Conservation (phyloP, 495 filamentous ascomycete species). For the Tuber brumale region DNA sequence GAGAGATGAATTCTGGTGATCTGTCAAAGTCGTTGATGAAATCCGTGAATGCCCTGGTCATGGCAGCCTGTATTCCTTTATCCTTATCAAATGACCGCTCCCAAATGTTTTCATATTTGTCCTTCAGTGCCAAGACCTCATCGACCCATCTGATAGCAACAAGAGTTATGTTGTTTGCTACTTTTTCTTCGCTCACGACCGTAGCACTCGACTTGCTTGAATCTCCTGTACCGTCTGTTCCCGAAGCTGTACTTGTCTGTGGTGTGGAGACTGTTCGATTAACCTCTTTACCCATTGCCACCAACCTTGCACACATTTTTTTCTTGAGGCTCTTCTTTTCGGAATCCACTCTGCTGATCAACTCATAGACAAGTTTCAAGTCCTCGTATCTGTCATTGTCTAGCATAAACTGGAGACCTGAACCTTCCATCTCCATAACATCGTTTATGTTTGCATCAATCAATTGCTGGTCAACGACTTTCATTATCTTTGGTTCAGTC, state of each 20-base stretch:
- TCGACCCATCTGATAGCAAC: slow-evolving; percentile 94
- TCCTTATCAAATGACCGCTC: slow-evolving; percentile 62
- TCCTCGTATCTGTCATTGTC: slow-evolving; percentile 77
- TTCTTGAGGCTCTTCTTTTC: slow-evolving; percentile 64
- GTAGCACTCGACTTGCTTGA: slow-evolving; percentile 34
- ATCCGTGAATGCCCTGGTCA: slow-evolving; percentile 75
- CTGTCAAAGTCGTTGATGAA: slow-evolving; percentile 84
- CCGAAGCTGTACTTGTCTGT: slow-evolving; percentile 36
- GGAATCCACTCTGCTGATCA: slow-evolving; percentile 70
- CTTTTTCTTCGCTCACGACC: slow-evolving; percentile 43
- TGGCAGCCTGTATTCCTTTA: slow-evolving; percentile 66
- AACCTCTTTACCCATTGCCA: slow-evolving; percentile 73
- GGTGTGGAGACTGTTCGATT: slow-evolving; percentile 49
- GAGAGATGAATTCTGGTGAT: slow-evolving; percentile 83
- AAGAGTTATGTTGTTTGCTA: slow-evolving; percentile 59
- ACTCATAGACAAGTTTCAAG: slow-evolving; percentile 65
- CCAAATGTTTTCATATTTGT: slow-evolving; percentile 81
- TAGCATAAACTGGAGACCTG: slow-evolving; percentile 80
- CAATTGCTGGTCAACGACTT: slow-evolving; percentile 72
- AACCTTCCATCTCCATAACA: slow-evolving; percentile 75
- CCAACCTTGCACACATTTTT: slow-evolving; percentile 64
- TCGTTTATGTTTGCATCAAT: slow-evolving; percentile 69
- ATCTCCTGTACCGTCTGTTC: slow-evolving; percentile 20
- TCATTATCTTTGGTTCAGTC: slow-evolving; percentile 65
- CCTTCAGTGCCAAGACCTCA: slow-evolving; percentile 75